phyloP scores from a whole-genome alignment of 148 eudicot species.

The Arctostaphylos glauca region DNA sequence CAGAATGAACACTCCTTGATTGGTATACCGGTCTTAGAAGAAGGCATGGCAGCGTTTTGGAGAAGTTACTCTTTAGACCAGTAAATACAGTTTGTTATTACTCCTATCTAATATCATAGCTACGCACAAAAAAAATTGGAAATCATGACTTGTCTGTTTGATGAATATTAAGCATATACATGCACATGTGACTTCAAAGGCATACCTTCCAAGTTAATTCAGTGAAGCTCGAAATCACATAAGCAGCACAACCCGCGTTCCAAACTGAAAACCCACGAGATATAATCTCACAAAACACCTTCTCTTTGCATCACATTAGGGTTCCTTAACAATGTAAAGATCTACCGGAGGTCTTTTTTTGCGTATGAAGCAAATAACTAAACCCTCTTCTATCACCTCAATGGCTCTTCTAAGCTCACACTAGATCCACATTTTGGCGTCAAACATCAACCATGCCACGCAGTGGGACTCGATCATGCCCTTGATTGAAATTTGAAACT shows the following conservation, averaged over 20 bases:
- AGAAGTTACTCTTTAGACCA: neutral
- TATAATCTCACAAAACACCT: neutral
- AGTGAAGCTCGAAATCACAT: neutral
- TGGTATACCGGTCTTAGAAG: too few relatives aligned
- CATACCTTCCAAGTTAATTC: slow-evolving; percentile 13
- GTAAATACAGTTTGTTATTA: neutral
- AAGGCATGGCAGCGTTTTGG: too few relatives aligned
- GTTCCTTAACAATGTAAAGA: neutral
- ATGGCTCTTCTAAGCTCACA: neutral
- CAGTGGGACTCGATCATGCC: neutral
- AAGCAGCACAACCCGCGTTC: slow-evolving; percentile 9
- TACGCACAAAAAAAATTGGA: neutral
- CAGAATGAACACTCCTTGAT: too few relatives aligned
- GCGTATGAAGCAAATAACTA: neutral
- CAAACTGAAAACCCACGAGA: slow-evolving; percentile 3
- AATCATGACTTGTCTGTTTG: neutral
- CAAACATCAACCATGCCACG: neutral
- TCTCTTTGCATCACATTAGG: neutral
- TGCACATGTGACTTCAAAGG: neutral
- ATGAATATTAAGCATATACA: neutral
- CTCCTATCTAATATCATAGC: neutral
- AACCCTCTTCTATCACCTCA: neutral
- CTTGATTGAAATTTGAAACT: slow-evolving; percentile 3
- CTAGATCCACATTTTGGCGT: slow-evolving; percentile 10
- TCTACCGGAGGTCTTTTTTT: neutral